These are phyloP conservation scores for Periconia macrospinosa DNA, from an alignment of 2,329 filamentous ascomycete species.

Conservation along the genomic window DNA sequence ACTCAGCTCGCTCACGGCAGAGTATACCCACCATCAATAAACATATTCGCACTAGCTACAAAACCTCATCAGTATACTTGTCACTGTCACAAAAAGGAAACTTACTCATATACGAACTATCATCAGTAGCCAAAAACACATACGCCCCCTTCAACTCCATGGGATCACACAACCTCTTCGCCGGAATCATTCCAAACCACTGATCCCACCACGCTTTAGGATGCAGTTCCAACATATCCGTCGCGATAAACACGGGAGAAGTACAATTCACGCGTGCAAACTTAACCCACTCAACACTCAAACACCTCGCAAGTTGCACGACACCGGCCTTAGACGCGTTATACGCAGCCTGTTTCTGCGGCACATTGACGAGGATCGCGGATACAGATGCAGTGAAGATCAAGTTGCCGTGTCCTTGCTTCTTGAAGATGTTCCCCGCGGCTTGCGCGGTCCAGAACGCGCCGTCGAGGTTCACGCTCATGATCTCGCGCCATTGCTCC, in stretches of 20 bases:
- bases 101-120: constrained; percentile 17
- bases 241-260: constrained; percentile 85
- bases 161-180: constrained; percentile 41
- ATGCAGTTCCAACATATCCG: constrained; percentile 52
- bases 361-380: constrained; percentile 49
- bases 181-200: constrained; percentile 43
- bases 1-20: constrained; percentile 4
- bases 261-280: constrained; percentile 72
- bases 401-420: constrained; percentile 70
- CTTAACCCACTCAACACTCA: constrained; percentile 26
- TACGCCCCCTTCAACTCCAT: constrained; percentile 42
- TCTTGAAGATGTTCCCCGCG: constrained; percentile 63
- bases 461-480: constrained; percentile 81
- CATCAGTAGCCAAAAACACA: constrained; percentile 15
- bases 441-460: constrained; percentile 74
- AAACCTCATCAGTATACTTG: not conserved
- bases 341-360: constrained; percentile 81
- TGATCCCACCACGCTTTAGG: constrained; percentile 33
- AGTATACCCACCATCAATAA: constrained; percentile 8
- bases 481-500: constrained; percentile 74
- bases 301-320: constrained; percentile 19
- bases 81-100: not conserved
- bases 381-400: constrained; percentile 72
- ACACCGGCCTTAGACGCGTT: constrained; percentile 57
- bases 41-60: constrained; percentile 5